phyloP scores from a whole-genome alignment of 164 flowering plant genomes.

The Nymphaea thermarum region DNA sequence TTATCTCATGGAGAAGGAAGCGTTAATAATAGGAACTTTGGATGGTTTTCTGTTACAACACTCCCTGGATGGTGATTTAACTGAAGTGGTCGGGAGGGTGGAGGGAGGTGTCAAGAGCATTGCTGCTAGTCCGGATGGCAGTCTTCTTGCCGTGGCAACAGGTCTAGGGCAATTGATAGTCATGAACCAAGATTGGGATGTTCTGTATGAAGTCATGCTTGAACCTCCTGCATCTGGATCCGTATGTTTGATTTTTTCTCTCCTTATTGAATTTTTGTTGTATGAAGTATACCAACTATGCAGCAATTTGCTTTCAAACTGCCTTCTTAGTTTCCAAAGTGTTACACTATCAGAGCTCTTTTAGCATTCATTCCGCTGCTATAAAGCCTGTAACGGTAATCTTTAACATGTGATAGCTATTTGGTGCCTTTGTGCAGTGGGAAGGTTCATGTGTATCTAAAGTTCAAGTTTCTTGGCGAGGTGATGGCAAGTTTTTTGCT shows the following conservation, averaged over 20 bases:
- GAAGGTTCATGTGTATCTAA: constrained; percentile 8
- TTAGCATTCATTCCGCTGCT: neutral
- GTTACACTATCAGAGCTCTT: neutral
- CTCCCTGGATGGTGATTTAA: constrained; percentile 34
- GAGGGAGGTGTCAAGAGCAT: constrained; percentile 83
- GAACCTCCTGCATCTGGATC: constrained; percentile 42
- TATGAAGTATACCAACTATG: neutral
- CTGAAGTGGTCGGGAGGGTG: constrained; percentile 80
- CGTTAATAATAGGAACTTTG: constrained; percentile 62
- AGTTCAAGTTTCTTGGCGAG: constrained; percentile 73
- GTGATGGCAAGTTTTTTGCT: constrained; percentile 91
- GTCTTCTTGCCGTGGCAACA: constrained; percentile 59
- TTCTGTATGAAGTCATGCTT: constrained; percentile 60
- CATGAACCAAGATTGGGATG: constrained; percentile 95
- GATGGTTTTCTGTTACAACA: constrained; percentile 53
- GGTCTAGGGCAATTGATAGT: constrained; percentile 73
- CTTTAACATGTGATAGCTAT: neutral
- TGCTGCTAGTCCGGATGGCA: constrained; percentile 96
- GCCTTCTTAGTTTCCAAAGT: too few species aligned
- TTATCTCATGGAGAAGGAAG: constrained; percentile 92
- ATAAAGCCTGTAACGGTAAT: neutral
- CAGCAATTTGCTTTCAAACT: neutral
- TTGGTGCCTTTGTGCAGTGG: neutral
- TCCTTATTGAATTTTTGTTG: neutral
- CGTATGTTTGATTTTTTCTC: constrained; percentile 14